Evolutionary conservation across 169 alveolate species (phyloP), one percentile per base, ranked within the genome.

Genomic region (Cryptosporidium sp.): DNA sequence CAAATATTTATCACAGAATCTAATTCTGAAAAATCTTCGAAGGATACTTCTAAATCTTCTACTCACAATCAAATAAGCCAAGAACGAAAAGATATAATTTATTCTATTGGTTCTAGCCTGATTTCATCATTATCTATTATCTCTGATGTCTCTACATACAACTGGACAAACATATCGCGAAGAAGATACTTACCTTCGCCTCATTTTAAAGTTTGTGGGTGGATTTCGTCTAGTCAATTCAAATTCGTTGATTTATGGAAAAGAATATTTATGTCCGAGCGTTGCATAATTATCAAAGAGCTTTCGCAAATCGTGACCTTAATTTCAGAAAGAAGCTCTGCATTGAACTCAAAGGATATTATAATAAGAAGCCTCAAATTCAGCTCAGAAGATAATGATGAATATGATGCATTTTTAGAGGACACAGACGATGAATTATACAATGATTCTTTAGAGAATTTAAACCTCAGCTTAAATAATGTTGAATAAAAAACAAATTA

Each of bases 131-230:
- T 80, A 43, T 41, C 89, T 14, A 80, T 80, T 26, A 65, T 80
- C 21, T 62, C 89, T 23, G 75, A 80, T 45, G 89, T 62, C 12
- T 65, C 89, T 1, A 62, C 89, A 43, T 80, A 80, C 45, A 80
- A 35, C 39, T 80, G 89, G 89, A 80, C 89, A 29, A 31, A 61
- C 37, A 37, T 80, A 58, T 62, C 89, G n/a, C 89, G 89, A 26
- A 59, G 89, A 62, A 80, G 89, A 67, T 80, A 62, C 62, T 26
- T 80, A 23, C 80, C 89, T 23, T 80, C 89, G 39, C 89, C 89
- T 43, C 75, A 80, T 43, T 80, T 29, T 23, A 52, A 80, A 80
- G 35, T 80, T 16, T 80, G 89, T 62, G 89, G 89, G 4, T 80
- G 89, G 89, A 80, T 80, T 21, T 41, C 80, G 41, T 80, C 89